These are phyloP conservation scores for Plasmodium sp. DNA, from an alignment of 169 alveolate genomes.

Conservation along the genomic window DNA sequence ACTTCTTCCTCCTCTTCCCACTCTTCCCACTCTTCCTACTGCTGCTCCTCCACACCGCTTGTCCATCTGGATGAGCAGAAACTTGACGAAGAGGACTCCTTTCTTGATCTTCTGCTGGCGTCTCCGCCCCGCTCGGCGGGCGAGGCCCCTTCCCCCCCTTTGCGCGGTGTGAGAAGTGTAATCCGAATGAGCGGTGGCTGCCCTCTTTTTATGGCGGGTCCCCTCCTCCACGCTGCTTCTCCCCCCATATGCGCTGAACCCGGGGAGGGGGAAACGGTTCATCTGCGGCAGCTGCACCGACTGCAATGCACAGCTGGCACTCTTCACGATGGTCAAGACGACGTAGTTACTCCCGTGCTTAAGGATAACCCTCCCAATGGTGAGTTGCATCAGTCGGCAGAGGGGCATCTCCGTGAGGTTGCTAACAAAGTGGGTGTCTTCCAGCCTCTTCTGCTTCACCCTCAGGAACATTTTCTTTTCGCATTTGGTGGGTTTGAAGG, in stretches of 20 bases:
- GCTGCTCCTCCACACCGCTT: too few relatives aligned
- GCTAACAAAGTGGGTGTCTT: neutral
- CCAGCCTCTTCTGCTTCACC: neutral
- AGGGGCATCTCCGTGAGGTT: neutral
- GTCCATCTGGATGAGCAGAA: neutral
- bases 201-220: too few relatives aligned
- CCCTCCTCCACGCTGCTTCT: neutral
- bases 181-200: too few relatives aligned
- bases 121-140: neutral
- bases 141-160: neutral
- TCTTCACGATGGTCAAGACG: neutral
- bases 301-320: neutral
- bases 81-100: neutral
- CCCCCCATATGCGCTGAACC: neutral
- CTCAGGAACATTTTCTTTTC: neutral
- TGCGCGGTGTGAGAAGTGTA: neutral
- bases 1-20: too few relatives aligned
- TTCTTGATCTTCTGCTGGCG: neutral
- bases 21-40: too few relatives aligned
- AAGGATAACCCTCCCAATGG: neutral
- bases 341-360: neutral
- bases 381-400: neutral
- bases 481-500: neutral
- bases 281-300: neutral
- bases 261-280: neutral